phyloP scores from a whole-genome alignment of 2,329 filamentous ascomycete species.

The Calonectria pseudoreteaudii region DNA sequence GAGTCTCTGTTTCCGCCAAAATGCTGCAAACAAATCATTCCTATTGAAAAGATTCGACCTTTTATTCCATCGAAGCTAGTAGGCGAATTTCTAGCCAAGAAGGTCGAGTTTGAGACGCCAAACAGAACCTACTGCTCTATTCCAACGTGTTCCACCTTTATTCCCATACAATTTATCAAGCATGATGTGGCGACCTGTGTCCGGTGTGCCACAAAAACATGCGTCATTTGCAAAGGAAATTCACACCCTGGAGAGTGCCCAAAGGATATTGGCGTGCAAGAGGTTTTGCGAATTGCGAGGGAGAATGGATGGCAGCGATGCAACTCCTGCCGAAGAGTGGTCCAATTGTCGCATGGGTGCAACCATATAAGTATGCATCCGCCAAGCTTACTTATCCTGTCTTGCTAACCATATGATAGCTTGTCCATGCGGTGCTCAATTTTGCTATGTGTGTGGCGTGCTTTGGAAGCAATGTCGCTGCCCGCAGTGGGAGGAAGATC shows the following conservation, averaged over 20 bases:
- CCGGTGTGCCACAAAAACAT: constrained; percentile 58
- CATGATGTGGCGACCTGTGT: constrained; percentile 54
- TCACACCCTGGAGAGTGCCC: constrained; percentile 62
- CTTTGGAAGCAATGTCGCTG: constrained; percentile 56
- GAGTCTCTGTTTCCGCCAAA: constrained; percentile 66
- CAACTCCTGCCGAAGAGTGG: constrained; percentile 55
- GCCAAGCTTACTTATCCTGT: no score
- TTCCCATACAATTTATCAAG: constrained; percentile 49
- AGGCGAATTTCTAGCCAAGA: constrained; percentile 55
- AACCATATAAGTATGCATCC: constrained; percentile 66
- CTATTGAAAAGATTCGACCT: constrained; percentile 45
- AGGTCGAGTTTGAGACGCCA: constrained; percentile 59
- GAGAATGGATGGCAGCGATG: constrained; percentile 65
- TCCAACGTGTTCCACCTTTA: constrained; percentile 58
- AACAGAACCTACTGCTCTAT: constrained; percentile 64
- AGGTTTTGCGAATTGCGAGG: constrained; percentile 54
- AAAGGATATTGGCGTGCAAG: constrained; percentile 52
- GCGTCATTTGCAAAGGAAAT: constrained; percentile 60
- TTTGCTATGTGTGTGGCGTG: constrained; percentile 60
- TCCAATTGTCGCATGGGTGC: constrained; percentile 65
- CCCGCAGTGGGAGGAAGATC: constrained; percentile 50
- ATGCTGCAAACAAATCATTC: constrained; percentile 61
- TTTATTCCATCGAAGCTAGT: constrained; percentile 53
- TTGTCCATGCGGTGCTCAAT: constrained; percentile 58
- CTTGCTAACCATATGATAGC: constrained; percentile 42